Base-by-base conservation (phyloP, 164 flowering plant species). In the Umbilicus rupestris region DNA sequence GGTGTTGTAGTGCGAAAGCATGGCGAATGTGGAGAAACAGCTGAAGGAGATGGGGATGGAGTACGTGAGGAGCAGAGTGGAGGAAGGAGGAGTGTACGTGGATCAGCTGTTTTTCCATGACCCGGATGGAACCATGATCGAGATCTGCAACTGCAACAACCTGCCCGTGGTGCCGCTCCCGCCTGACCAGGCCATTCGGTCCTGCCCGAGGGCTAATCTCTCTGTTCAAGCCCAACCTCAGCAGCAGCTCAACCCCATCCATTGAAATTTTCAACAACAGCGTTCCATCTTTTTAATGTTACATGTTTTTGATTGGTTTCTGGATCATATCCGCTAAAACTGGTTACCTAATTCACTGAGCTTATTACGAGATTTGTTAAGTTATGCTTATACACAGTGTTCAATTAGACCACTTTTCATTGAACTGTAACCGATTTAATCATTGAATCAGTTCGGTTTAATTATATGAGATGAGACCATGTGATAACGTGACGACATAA, bases 81-180 rank as follows among this genome's bases (percentile, higher is more conserved):
- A 68, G 39, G 84, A 81, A 11, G 73, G 71, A 14, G 80, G 82
- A 14, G 73, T 75, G 62, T n/a, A n/a, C 19, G 80, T 81, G 14
- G 82, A 79, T 59, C 84, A 81, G 47, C 66, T 81, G 15, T 81
- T 81, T 71, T 81, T 79, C 70, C 84, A 81, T 35, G 84, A 81
- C 75, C 84, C 82, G 0, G 79, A 81, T 65, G 82, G 80, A n/a
- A 62, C 49, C 12, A 77, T 81, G 82, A 81, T 81, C 14, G 84
- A 81, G 62, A 71, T 81, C 16, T 81, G 84, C 75, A 70, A 79
- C 74, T 81, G 84, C 66, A 79, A 81, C 45, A 71, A 68, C 44
- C 68, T 81, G 24, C 84, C 84, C 7, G 79, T 79, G 28, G 37
- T 81, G 4, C 80, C 55, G n/a, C 55, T 47, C 5, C 55, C 55